These are phyloP conservation scores for Leucocoprinus sp. DNA, from an alignment of 768 basidiomycete genomes.

Conservation along the genomic window DNA sequence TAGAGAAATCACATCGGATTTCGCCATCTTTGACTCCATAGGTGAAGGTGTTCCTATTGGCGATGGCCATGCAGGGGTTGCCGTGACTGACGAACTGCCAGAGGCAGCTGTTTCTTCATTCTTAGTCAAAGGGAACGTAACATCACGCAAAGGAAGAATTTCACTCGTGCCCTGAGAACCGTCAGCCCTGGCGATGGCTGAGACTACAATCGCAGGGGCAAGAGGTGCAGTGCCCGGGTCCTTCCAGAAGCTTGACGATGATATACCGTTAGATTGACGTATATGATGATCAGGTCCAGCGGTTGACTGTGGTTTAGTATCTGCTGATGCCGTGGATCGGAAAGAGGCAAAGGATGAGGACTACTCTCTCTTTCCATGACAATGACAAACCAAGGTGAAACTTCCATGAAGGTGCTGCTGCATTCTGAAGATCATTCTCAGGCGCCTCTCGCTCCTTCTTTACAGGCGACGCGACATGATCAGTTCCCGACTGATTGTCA, in stretches of 20 bases:
- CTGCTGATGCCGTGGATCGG: constrained; percentile 27
- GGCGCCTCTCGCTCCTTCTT: constrained; percentile 23
- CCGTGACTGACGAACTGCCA: constrained; percentile 33
- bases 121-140: background rate
- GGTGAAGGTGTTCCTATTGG: constrained; percentile 27
- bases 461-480: constrained; percentile 19
- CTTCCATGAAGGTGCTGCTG: constrained; percentile 32
- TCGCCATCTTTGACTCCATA: constrained; percentile 12
- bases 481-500: background rate
- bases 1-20: constrained; percentile 37
- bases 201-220: constrained; percentile 46
- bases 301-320: constrained; percentile 23
- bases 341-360: constrained; percentile 27
- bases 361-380: constrained; percentile 33
- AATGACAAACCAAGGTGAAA: constrained; percentile 20
- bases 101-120: constrained; percentile 17
- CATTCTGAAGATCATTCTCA: constrained; percentile 24
- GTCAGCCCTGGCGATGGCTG: constrained; percentile 37
- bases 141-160: constrained; percentile 7
- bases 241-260: constrained; percentile 37
- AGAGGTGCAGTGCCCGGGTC: constrained; percentile 44
- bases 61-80: constrained; percentile 32
- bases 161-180: constrained; percentile 22
- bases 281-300: constrained; percentile 14
- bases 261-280: constrained; percentile 26